Percentiles rank a stretch among this genome's conserved stretches.
Conservation (phyloP, 169 alveolate genomes). For the Eimeria praecox region DNA sequence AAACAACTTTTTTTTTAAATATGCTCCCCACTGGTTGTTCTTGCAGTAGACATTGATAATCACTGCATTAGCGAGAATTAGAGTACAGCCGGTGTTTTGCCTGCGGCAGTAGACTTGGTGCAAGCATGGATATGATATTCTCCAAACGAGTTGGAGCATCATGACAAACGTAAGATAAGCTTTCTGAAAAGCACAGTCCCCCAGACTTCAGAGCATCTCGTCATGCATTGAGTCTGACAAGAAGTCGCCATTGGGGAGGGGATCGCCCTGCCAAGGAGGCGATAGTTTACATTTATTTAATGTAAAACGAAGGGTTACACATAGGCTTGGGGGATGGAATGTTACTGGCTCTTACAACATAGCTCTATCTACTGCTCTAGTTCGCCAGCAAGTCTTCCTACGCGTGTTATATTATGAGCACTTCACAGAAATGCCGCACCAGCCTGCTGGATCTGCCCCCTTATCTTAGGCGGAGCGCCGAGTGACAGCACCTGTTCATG, state of each 20-base stretch:
- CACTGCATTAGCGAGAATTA: neutral
- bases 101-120: neutral
- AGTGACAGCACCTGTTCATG: too few species aligned
- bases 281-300: too few species aligned
- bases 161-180: neutral
- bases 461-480: too few species aligned
- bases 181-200: neutral
- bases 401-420: too few species aligned
- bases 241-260: neutral
- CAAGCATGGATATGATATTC: neutral
- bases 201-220: neutral
- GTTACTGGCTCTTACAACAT: neutral
- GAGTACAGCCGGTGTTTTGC: neutral
- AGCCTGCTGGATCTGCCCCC: too few species aligned
- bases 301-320: neutral
- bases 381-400: neutral
- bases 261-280: neutral
- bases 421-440: too few species aligned
- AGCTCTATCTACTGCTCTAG: neutral
- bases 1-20: neutral
- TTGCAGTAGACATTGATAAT: neutral
- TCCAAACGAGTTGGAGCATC: neutral
- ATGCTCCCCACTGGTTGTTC: neutral
- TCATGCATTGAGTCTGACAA: neutral
- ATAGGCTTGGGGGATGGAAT: neutral